Evolutionary conservation across 1,284 basidiomycete species (phyloP).

Genomic region (Apiotrichum gamsii): DNA sequence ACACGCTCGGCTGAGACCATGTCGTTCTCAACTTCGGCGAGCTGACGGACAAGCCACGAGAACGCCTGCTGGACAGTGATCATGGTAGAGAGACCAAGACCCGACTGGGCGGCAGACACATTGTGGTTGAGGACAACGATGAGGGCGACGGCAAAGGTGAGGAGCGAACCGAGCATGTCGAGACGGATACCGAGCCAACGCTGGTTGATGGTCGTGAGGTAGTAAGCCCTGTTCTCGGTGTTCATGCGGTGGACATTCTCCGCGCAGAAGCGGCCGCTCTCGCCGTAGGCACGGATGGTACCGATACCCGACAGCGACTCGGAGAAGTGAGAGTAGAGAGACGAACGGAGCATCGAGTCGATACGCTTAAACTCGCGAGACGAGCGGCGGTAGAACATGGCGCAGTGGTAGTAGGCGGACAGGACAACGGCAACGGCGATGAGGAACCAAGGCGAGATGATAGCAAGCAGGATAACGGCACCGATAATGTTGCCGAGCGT

Average conservation of each 20-base stretch:
- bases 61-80: slow-evolving; percentile 54
- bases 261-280: slow-evolving; percentile 56
- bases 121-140: slow-evolving; percentile 66
- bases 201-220: slow-evolving; percentile 60
- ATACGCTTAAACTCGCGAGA: slow-evolving; percentile 60
- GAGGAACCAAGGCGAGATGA: slow-evolving; percentile 78
- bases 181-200: slow-evolving; percentile 84
- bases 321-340: slow-evolving; percentile 72
- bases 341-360: slow-evolving; percentile 61
- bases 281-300: slow-evolving; percentile 68
- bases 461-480: slow-evolving; percentile 67
- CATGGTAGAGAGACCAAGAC: slow-evolving; percentile 51
- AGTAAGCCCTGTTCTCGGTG: slow-evolving; percentile 84
- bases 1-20: slow-evolving; percentile 87
- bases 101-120: slow-evolving; percentile 70
- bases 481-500: slow-evolving; percentile 22
- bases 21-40: slow-evolving; percentile 80
- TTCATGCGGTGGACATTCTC: slow-evolving; percentile 69
- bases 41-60: slow-evolving; percentile 75
- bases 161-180: slow-evolving; percentile 69
- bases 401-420: slow-evolving; percentile 57
- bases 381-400: slow-evolving; percentile 76
- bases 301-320: slow-evolving; percentile 69
- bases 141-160: slow-evolving; percentile 74
- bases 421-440: slow-evolving; percentile 49